Base-by-base conservation (phyloP, 73 alveolate species). In the Urostyla sp. region DNA sequence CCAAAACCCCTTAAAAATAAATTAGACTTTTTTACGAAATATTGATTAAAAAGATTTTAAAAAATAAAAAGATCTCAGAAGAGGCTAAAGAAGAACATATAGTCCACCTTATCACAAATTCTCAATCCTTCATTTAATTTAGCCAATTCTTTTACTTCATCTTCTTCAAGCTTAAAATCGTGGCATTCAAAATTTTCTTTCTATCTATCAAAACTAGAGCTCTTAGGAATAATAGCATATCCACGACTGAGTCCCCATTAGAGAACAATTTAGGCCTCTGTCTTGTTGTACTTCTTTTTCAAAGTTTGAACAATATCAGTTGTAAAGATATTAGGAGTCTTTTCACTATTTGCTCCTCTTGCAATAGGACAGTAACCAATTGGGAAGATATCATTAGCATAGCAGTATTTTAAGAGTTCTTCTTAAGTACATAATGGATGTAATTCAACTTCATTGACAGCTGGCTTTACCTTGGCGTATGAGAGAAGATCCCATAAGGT, bases 231-330 rank as follows among this genome's bases (percentile, higher is more conserved):
- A 30, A 88, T 75, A 44, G 58, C 45, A 32, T 54, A 75, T 36
- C 89, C 91, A 78, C 92, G 66, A 38, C 67, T 72, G 18, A 76
- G 63, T 74, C 80, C 94, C 94, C 93, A 90, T 77, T 89, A 72
- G 46, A 46, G 89, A 28, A 90, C 73, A 26, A 90, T 90, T 72
- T 90, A 83, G 53, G 90, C 82, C 21, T 67, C 50, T 24, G 91
- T 60, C 34, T 82, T 80, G 20, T 87, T 79, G 48, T 90, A 77
- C 61, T 86, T 54, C 18, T 78, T 56, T 10, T 92, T 85, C 31
- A 90, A 30, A 28, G 54, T 61, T 18, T 67, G 27, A 37, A 90
- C 34, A 11, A 46, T 5, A 4, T 50, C 8, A 44, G 86, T 86
- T 21, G 55, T 83, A 56, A 37, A 27, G 26, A 69, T 16, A 36